Evolutionary conservation across 106 monocot genomes (phyloP).

Genomic region (Triglochin maritima): DNA sequence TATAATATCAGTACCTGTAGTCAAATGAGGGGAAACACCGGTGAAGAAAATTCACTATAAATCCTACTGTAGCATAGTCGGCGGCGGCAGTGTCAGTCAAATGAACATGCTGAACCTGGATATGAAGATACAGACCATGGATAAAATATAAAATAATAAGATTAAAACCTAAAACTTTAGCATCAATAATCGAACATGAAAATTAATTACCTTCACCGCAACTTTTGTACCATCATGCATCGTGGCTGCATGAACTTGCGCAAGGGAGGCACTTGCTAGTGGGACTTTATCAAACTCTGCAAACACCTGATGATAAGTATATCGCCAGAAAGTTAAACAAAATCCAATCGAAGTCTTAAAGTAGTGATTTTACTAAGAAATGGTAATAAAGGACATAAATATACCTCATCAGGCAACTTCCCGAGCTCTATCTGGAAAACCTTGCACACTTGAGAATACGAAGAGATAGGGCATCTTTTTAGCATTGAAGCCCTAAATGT

Average conservation of each 20-base stretch:
- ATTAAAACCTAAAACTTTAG: not conserved
- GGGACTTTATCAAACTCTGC: conserved; percentile 68
- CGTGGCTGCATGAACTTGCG: conserved; percentile 90
- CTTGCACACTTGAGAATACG: conserved; percentile 65
- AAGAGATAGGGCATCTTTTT: conserved; percentile 87
- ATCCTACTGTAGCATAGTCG: conserved; percentile 86
- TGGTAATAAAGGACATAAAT: conserved; percentile 2
- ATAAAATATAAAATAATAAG: not conserved
- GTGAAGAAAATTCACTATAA: conserved; percentile 72
- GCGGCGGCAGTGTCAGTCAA: conserved; percentile 78
- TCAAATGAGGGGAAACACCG: conserved; percentile 90
- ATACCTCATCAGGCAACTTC: conserved; percentile 67
- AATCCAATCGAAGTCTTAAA: too few species aligned
- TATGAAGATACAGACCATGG: not conserved
- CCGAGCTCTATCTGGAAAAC: conserved; percentile 76
- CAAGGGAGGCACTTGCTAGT: conserved; percentile 93
- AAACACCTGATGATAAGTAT: conserved; percentile 40
- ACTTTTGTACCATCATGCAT: conserved; percentile 77
- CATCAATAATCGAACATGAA: not conserved
- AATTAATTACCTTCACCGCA: conserved; percentile 68
- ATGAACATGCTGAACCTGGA: conserved; percentile 85
- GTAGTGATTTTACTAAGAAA: not conserved
- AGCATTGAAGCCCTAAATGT: conserved; percentile 85
- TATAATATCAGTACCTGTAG: conserved; percentile 48
- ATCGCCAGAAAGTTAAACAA: too few species aligned